These are phyloP conservation scores for Trichoderma parareesei DNA, from an alignment of 495 filamentous ascomycete species.

Conservation along the genomic window DNA sequence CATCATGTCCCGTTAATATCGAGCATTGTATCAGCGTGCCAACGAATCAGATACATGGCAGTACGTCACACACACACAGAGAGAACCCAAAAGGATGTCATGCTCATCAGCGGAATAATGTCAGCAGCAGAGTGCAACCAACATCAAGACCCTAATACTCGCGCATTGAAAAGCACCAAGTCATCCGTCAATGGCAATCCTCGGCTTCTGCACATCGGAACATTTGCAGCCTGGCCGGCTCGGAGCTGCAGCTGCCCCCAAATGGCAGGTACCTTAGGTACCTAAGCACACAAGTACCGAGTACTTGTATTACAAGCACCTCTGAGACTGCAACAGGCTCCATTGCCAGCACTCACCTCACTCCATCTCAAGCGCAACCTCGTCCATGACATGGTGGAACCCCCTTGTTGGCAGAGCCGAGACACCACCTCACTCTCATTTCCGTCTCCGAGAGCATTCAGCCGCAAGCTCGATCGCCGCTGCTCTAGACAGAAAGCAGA, in stretches of 20 bases:
- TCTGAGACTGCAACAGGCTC: neutral
- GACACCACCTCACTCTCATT: slow-evolving; percentile 4
- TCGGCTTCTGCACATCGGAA: neutral
- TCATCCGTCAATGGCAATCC: no score
- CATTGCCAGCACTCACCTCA: neutral
- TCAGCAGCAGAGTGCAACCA: no score
- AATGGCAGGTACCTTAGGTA: neutral
- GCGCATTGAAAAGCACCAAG: no score
- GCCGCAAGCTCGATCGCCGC: neutral
- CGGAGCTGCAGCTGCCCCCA: neutral
- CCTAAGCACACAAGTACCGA: no score
- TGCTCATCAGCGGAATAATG: no score
- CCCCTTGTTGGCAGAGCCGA: neutral
- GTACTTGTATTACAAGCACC: no score
- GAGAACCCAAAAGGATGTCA: no score
- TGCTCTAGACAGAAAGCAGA: neutral
- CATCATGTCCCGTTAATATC: neutral
- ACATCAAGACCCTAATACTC: no score
- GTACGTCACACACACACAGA: no score
- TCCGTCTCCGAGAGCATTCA: neutral
- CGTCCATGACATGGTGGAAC: neutral
- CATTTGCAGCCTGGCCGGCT: neutral
- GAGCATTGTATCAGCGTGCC: no score
- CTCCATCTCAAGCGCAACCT: neutral
- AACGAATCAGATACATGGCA: no score